Evolutionary conservation across 2,329 filamentous ascomycete species (phyloP).

Genomic region (Cadophora sp.): DNA sequence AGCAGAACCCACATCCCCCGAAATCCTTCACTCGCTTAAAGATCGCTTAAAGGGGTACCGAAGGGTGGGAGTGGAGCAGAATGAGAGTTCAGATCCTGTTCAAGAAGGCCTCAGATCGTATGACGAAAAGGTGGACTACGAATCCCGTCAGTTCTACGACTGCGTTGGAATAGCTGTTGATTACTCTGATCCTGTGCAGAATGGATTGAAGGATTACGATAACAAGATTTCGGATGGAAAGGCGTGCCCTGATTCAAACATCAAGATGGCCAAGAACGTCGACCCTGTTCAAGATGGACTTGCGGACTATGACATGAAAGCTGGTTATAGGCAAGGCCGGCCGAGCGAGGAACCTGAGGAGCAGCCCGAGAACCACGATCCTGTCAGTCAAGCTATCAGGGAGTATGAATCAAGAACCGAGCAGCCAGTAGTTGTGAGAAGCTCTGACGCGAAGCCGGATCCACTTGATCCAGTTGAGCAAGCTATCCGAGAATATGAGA

Average conservation of each 20-base stretch:
- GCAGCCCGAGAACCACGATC: background rate
- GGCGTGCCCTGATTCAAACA: slow-evolving; percentile 16
- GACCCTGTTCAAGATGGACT: slow-evolving; percentile 17
- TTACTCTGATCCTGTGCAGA: slow-evolving; percentile 29
- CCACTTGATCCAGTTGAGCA: slow-evolving; percentile 17
- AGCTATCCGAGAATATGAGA: slow-evolving; percentile 22
- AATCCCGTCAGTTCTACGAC: slow-evolving; percentile 37
- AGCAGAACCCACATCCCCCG: background rate
- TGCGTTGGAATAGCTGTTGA: slow-evolving; percentile 38
- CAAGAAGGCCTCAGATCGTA: slow-evolving; percentile 50
- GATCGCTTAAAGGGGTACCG: slow-evolving; percentile 3
- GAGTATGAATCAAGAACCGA: slow-evolving; percentile 4
- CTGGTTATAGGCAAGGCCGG: slow-evolving; percentile 2
- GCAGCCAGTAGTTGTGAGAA: background rate
- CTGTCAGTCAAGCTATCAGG: slow-evolving; percentile 13
- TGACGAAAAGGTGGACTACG: slow-evolving; percentile 42
- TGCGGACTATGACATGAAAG: slow-evolving; percentile 22
- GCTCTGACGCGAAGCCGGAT: background rate
- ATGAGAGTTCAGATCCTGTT: slow-evolving; percentile 35
- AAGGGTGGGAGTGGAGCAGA: background rate
- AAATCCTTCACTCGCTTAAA: background rate
- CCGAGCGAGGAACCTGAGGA: slow-evolving; percentile 23
- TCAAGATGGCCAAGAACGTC: background rate
- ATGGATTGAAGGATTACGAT: slow-evolving; percentile 31
- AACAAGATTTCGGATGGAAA: slow-evolving; percentile 25